Base-by-base conservation (phyloP, 2,329 filamentous ascomycete genomes). In the Hypoxylon sp. region DNA sequence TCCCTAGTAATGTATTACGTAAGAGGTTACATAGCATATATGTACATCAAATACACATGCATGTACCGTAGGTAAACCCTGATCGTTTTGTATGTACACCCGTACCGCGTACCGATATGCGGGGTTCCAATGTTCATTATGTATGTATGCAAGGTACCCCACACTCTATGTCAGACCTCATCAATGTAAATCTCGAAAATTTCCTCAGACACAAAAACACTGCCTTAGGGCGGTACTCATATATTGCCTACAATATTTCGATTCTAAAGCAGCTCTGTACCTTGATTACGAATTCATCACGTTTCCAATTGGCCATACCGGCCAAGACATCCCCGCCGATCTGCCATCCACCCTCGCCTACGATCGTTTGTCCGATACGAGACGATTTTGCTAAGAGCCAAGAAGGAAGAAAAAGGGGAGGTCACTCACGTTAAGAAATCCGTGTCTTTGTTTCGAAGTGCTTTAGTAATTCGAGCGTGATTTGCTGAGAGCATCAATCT, bases 111-210 rank as follows among this genome's bases (percentile, higher is more conserved):
- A 56, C 37, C 37, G 47, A 44, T 35, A 58, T 58, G 66, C 66
- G 66, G 66, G 66, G 66, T 66, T 44, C 22, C 1, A 50, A 14
- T 22, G 19, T 22, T 22, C 19, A 31, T 3, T 29, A 5, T 26
- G 5, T 13, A 17, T 10, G 8, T 33, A 54, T 68, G 62, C 66
- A 68, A 53, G 62, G 62, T 62, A 68, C 66, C 66, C 66, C 66
- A 63, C 62, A 57, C n/a, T 47, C 52, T 44, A 68, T 65, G 62
- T 59, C 62, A 63, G 62, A 58, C 39, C n/a, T n/a, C n/a, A n/a
- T n/a, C n/a, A n/a, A n/a, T n/a, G n/a, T n/a, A n/a, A n/a, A n/a
- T n/a, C n/a, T n/a, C n/a, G n/a, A n/a, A n/a, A n/a, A n/a, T n/a
- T 13, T 48, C n/a, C 26, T 50, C 31, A 57, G 22, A 59, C 11